Evolutionary conservation across 306 rosid genomes (phyloP).

Genomic region (Castanea crenata): DNA sequence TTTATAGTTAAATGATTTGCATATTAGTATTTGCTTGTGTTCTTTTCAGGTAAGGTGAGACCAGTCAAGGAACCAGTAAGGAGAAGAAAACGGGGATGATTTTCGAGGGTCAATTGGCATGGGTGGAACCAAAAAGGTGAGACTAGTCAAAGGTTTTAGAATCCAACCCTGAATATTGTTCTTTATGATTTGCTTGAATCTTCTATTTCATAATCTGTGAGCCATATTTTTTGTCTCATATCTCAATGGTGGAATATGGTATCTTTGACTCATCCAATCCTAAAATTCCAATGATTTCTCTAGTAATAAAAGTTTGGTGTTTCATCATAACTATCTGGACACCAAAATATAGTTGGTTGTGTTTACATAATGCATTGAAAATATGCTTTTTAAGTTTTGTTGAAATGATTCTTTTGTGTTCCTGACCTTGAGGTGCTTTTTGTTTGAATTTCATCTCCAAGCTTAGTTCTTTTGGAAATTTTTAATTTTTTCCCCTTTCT

Average conservation of each 20-base stretch:
- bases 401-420: neutral
- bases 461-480: constrained; percentile 16
- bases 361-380: neutral
- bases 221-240: neutral
- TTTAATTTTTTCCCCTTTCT: constrained; percentile 14
- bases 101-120: too few species aligned
- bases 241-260: neutral
- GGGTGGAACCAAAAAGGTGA: too few species aligned
- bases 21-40: too few species aligned
- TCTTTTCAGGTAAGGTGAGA: too few species aligned
- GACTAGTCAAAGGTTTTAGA: too few species aligned
- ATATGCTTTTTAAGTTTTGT: neutral
- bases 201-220: neutral
- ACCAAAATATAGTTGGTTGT: neutral
- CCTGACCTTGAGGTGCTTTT: constrained; percentile 14
- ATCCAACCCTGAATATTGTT: neutral
- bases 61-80: too few species aligned
- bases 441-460: constrained; percentile 16
- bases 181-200: neutral
- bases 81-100: too few species aligned
- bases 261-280: neutral
- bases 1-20: too few species aligned
- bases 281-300: too few species aligned
- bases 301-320: too few species aligned
- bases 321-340: too few species aligned